Evolutionary conservation across 345 rosid genomes (phyloP).

Genomic region (Hibiscus syriacus): DNA sequence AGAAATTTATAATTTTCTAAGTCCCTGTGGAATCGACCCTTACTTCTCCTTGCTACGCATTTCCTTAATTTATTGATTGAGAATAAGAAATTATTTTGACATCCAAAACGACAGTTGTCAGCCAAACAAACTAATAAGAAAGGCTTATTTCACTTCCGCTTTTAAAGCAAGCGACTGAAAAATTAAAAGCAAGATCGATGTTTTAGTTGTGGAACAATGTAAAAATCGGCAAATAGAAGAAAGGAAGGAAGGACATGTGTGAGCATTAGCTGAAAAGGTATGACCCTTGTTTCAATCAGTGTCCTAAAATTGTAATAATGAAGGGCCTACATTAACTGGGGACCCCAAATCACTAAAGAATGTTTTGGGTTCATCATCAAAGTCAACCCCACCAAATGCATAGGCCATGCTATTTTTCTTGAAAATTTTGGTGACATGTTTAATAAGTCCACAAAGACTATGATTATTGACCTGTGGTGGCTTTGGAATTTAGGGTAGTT

Average conservation of each 20-base stretch:
- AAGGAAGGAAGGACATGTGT: not conserved
- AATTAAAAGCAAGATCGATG: no score
- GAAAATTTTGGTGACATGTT: constrained; percentile 3
- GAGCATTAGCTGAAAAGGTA: constrained; percentile 5
- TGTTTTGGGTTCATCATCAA: constrained; percentile 21
- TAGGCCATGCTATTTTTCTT: not conserved
- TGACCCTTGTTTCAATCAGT: constrained; percentile 12
- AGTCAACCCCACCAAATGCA: constrained; percentile 23
- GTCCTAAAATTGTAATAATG: not conserved
- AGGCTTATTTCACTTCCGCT: no score
- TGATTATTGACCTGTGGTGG: constrained; percentile 20
- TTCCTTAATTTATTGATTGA: no score
- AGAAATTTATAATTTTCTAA: no score
- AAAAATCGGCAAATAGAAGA: no score
- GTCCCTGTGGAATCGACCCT: no score
- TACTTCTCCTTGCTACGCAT: no score
- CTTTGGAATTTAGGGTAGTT: constrained; percentile 15
- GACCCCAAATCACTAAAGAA: constrained; percentile 14
- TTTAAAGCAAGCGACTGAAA: no score
- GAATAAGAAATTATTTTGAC: no score
- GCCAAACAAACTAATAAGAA: no score
- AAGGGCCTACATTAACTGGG: not conserved
- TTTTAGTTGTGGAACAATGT: no score
- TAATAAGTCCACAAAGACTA: constrained; percentile 14
- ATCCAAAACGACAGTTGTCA: no score